Evolutionary conservation across 371 early-diverging fungal species (phyloP).

Genomic region (Amoeboaphelidium occidentale): DNA sequence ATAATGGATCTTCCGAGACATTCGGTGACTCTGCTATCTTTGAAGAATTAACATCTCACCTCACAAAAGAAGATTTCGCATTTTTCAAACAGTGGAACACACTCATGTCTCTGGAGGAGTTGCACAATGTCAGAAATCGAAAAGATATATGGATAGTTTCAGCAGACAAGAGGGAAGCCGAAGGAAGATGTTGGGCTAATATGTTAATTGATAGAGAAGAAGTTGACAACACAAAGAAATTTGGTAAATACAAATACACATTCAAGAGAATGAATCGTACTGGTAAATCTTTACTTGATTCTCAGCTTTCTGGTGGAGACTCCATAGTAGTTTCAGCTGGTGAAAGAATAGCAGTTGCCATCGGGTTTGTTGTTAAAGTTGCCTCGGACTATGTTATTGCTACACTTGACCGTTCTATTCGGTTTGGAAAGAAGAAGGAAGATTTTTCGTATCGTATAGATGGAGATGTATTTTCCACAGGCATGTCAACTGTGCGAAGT

Average conservation of each 20-base stretch:
- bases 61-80: constrained; percentile 22
- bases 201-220: not conserved
- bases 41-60: constrained; percentile 26
- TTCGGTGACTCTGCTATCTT: constrained; percentile 41
- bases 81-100: constrained; percentile 61
- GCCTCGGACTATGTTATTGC: constrained; percentile 21
- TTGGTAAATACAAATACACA: not conserved
- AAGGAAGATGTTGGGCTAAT: constrained; percentile 15
- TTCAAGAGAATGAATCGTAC: constrained; percentile 5
- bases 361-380: constrained; percentile 39
- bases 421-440: constrained; percentile 3
- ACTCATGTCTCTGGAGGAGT: constrained; percentile 52
- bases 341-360: constrained; percentile 43
- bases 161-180: constrained; percentile 21
- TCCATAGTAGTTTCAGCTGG: constrained; percentile 46
- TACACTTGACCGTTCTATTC: constrained; percentile 31
- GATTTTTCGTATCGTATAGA: constrained; percentile 43
- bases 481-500: constrained; percentile 33
- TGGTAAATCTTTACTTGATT: constrained; percentile 11
- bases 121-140: constrained; percentile 29
- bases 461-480: constrained; percentile 43
- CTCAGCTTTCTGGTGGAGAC: constrained; percentile 44
- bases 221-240: not conserved
- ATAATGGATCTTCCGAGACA: constrained; percentile 4
- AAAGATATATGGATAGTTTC: constrained; percentile 55